A percentile compares a stretch with the other conserved stretches of the same genome.
Conservation (phyloP, 306 rosid species). For the Dalbergia cochinchinensis region DNA sequence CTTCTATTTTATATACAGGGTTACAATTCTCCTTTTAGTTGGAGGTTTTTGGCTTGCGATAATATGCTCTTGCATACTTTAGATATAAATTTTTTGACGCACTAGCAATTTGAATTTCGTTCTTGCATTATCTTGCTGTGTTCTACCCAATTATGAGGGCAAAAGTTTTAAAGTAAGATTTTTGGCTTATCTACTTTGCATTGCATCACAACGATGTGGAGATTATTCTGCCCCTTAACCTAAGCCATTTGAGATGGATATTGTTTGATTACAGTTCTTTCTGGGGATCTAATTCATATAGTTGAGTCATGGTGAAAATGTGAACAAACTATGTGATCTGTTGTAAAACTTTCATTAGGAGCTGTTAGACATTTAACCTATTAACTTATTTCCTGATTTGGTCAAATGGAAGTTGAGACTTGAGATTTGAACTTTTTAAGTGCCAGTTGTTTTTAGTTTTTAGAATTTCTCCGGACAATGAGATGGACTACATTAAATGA, state of each 20-base stretch:
- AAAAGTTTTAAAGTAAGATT: conserved; percentile 36
- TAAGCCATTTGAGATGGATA: background rate
- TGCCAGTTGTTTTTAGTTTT: conserved; percentile 25
- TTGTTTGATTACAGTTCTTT: conserved; percentile 29
- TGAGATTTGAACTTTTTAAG: background rate
- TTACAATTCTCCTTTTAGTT: background rate
- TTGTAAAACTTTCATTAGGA: background rate
- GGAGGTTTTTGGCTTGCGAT: conserved; percentile 28
- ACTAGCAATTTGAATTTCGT: conserved; percentile 32
- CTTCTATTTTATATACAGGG: background rate
- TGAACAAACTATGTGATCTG: conserved; percentile 13
- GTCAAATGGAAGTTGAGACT: conserved; percentile 27
- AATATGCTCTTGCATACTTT: conserved; percentile 30
- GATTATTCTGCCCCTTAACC: conserved; percentile 1
- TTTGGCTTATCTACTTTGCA: conserved; percentile 21
- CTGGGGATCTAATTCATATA: conserved; percentile 17
- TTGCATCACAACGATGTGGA: no score
- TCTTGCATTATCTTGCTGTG: conserved; percentile 40
- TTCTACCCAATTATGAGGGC: conserved; percentile 28
- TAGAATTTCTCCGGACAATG: conserved; percentile 28
- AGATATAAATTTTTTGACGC: conserved; percentile 12
- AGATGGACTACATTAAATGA: conserved; percentile 13
- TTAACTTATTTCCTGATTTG: conserved; percentile 28
- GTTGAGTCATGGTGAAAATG: conserved; percentile 10
- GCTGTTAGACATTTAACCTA: background rate